Evolutionary conservation across 306 rosid species (phyloP).

Genomic region (Citrullus mucosospermus): DNA sequence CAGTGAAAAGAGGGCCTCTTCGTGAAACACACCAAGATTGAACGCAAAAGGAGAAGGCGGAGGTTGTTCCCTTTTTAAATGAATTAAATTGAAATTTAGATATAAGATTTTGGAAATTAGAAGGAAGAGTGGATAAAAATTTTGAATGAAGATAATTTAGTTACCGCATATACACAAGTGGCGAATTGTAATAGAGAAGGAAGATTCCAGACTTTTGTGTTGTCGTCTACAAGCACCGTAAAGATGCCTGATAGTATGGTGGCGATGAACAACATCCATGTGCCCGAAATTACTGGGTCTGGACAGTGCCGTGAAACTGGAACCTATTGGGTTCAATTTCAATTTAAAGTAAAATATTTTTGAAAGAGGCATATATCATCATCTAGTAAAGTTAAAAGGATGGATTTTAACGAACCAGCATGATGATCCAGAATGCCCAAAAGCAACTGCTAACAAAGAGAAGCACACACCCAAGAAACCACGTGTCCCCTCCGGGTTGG

Average conservation of each 20-base stretch:
- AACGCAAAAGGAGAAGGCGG: slow-evolving; percentile 35
- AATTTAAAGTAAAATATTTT: too few relatives aligned
- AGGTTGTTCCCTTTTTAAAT: slow-evolving; percentile 38
- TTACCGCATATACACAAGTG: slow-evolving; percentile 55
- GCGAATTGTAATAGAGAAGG: slow-evolving; percentile 28
- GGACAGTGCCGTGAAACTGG: slow-evolving; percentile 51
- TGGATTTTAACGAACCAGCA: slow-evolving; percentile 19
- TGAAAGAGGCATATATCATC: too few relatives aligned
- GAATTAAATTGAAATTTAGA: too few relatives aligned
- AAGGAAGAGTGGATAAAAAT: too few relatives aligned
- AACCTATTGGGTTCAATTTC: slow-evolving; percentile 10
- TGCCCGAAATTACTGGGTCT: slow-evolving; percentile 40
- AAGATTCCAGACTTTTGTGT: slow-evolving; percentile 30
- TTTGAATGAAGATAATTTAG: neutral
- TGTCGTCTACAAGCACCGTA: slow-evolving; percentile 27
- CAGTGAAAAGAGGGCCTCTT: slow-evolving; percentile 57
- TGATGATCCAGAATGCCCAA: slow-evolving; percentile 43
- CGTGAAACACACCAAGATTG: slow-evolving; percentile 57
- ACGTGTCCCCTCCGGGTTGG: neutral
- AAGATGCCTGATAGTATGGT: slow-evolving; percentile 29
- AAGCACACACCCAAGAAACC: slow-evolving; percentile 37
- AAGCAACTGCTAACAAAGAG: slow-evolving; percentile 23
- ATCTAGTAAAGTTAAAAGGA: too few relatives aligned
- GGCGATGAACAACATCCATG: slow-evolving; percentile 55
- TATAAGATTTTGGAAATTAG: too few relatives aligned